Evolutionary conservation across 75 land plant genomes (phyloP).

Genomic region (Pinus albicaulis): DNA sequence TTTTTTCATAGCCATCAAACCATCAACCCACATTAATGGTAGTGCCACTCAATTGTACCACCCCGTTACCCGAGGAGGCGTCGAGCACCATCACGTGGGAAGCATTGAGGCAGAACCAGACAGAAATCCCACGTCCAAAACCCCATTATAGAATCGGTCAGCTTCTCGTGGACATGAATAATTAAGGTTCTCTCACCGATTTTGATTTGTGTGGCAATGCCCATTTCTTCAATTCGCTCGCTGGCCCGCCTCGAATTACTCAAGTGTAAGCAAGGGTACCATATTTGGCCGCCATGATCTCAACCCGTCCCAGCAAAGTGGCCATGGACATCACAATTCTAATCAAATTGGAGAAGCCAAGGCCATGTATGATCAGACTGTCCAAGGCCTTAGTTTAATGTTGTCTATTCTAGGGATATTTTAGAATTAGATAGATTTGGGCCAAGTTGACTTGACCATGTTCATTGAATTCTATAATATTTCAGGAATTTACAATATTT

Average conservation of each 20-base stretch:
- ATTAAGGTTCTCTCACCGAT: neutral
- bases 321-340: neutral
- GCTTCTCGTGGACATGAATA: constrained; percentile 9
- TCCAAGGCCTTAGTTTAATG: no score
- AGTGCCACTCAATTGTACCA: constrained; percentile 14
- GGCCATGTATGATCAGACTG: no score
- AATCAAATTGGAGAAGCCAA: neutral
- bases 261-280: no score
- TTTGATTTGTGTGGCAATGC: neutral
- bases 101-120: constrained; percentile 7
- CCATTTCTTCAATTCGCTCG: neutral
- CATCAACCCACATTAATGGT: neutral
- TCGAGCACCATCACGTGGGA: neutral
- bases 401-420: no score
- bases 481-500: no score
- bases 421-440: no score
- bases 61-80: neutral
- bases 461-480: no score
- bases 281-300: neutral
- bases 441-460: no score
- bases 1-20: no score
- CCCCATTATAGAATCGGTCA: constrained; percentile 15
- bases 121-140: constrained; percentile 14
- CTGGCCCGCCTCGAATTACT: neutral
- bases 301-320: neutral